A percentile compares a stretch with the other conserved stretches of the same genome.
Conservation (phyloP, 768 basidiomycete genomes). For the Amanita molliuscula region DNA sequence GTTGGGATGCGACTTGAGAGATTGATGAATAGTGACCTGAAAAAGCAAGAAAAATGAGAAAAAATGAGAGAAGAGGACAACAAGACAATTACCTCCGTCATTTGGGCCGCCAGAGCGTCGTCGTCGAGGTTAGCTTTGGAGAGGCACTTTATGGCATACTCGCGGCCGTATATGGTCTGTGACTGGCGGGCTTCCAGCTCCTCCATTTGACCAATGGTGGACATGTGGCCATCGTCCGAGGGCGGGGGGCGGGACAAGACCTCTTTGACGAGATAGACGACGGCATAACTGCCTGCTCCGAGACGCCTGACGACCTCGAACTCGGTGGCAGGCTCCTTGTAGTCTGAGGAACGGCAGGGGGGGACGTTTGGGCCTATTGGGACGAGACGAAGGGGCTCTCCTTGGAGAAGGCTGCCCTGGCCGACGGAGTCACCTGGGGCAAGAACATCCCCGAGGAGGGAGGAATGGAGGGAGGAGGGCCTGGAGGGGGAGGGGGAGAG, state of each 20-base stretch:
- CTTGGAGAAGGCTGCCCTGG: slow-evolving; percentile 55
- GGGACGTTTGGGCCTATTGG: slow-evolving; percentile 28
- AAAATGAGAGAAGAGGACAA: slow-evolving; percentile 1
- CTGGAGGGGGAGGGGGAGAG: slow-evolving; percentile 20
- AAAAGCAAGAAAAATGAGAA: slow-evolving; percentile 9
- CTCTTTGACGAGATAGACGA: slow-evolving; percentile 87
- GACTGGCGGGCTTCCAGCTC: slow-evolving; percentile 33
- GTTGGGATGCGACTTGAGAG: slow-evolving; percentile 80
- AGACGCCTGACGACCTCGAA: slow-evolving; percentile 82
- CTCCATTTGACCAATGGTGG: slow-evolving; percentile 41
- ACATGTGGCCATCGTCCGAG: slow-evolving; percentile 49
- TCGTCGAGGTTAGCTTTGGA: slow-evolving; percentile 89
- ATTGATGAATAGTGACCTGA: slow-evolving; percentile 91
- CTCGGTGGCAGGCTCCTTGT: slow-evolving; percentile 43
- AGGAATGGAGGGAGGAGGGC: slow-evolving; percentile 26
- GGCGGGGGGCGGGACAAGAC: slow-evolving; percentile 38
- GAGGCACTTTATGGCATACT: slow-evolving; percentile 94
- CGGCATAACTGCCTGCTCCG: slow-evolving; percentile 86
- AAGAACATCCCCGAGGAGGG: slow-evolving; percentile 50
- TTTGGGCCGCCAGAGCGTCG: slow-evolving; percentile 80
- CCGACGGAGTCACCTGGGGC: slow-evolving; percentile 66
- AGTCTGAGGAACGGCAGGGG: slow-evolving; percentile 19
- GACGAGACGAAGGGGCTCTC: slow-evolving; percentile 53
- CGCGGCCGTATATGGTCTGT: slow-evolving; percentile 53
- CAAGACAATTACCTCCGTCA: slow-evolving; percentile 62